Evolutionary conservation across 1,139 yeast species (phyloP), one percentile per base, ranked within the genome.

Genomic region (Blastobotrys elegans): DNA sequence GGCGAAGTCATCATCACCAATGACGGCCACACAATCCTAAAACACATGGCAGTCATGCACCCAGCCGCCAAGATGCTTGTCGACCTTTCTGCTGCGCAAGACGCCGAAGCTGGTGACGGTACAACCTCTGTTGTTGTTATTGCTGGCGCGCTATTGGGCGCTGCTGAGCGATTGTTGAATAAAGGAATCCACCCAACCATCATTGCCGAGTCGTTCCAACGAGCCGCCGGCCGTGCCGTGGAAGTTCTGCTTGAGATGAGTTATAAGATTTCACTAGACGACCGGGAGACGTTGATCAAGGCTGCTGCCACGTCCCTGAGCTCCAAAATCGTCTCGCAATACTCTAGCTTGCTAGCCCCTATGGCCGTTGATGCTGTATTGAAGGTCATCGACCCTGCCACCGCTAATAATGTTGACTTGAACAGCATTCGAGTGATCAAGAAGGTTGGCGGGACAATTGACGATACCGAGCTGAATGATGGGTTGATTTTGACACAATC

Each of bases 41-140:
- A 83, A 60, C 96, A 89, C 65, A 88, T 89, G 96, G 96, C 96
- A 2, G 92, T 89, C 40, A 75, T 89, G 60, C 97, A 89, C 63
- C 98, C 99, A 2, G 99, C 97, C 1, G 98, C 98, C 2, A 83
- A 90, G 63, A 92, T 94, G 97, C 77, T 92, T 59, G 98, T 92
- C 44, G 98, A 94, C 65, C 88, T 94, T 26, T 84, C 96, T 54
- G 96, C 92, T 43, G 97, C 98, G 1, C 98, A 92, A 69, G 98
- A 92, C 61, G 84, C 90, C 31, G 99, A 90, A 66, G 97, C 98
- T 20, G 99, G 99, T 50, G 99, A 92, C 65, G 99, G 99, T 56
- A 92, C 99, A 38, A 92, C 99, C 0, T 83, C 97, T 1, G 98
- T 92, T 33, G 98, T 95, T 31, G 92, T 92, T 52, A 75, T 92